Percentiles rank a stretch among this genome's conserved stretches.
phyloP scores from a whole-genome alignment of 495 filamentous ascomycete species.

The Aspergillus ellipticus region DNA sequence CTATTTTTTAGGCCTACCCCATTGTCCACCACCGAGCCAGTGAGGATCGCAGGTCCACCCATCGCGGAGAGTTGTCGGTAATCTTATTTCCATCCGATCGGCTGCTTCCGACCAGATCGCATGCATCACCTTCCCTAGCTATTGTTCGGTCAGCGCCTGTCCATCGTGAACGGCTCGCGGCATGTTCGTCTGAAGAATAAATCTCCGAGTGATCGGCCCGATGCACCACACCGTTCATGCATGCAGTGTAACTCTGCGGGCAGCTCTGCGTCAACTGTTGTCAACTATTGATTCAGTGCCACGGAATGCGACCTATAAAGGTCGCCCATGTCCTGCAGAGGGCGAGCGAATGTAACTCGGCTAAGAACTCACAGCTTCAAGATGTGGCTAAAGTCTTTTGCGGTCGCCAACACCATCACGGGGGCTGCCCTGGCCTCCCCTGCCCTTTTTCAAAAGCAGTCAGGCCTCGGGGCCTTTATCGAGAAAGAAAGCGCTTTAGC shows the following conservation, averaged over 20 bases:
- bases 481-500: neutral
- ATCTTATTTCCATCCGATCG: neutral
- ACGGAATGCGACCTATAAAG: no score
- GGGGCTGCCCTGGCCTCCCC: neutral
- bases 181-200: neutral
- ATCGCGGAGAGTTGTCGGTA: conserved; percentile 1
- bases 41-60: neutral
- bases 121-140: neutral
- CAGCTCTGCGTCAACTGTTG: neutral
- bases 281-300: neutral
- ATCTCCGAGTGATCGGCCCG: conserved; percentile 6
- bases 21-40: neutral
- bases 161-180: no score
- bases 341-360: no score
- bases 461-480: neutral
- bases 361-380: neutral
- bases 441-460: conserved; percentile 6
- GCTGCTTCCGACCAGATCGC: neutral
- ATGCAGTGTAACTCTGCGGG: neutral
- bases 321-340: no score
- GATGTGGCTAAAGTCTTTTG: neutral
- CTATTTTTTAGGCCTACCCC: no score
- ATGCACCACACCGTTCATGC: neutral
- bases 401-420: neutral
- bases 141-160: neutral